Percentiles rank a stretch among this genome's conserved stretches.
phyloP scores from a whole-genome alignment of 495 filamentous ascomycete genomes.

The Entonaema liquescens region DNA sequence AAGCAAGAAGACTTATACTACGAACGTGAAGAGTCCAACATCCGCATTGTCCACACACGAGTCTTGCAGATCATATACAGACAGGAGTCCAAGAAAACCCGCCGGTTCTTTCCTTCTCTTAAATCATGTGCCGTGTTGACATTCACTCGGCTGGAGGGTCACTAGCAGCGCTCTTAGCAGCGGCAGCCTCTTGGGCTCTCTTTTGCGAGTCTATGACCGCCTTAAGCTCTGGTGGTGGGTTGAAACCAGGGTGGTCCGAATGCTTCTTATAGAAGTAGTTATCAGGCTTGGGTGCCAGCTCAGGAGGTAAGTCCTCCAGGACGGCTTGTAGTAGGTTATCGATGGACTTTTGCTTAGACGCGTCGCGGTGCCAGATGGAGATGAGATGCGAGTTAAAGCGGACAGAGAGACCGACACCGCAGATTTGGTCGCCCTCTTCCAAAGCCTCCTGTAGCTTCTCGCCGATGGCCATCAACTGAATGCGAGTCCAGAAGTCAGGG shows the following conservation, averaged over 20 bases:
- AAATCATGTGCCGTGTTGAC: neutral
- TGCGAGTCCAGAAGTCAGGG: conserved; percentile 79
- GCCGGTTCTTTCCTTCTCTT: neutral
- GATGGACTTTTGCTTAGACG: conserved; percentile 74
- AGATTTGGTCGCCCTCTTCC: conserved; percentile 81
- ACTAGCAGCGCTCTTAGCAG: conserved; percentile 37
- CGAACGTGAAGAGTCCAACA: neutral
- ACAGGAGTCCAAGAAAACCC: neutral
- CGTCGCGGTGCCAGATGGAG: conserved; percentile 87
- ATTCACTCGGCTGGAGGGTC: conserved; percentile 27
- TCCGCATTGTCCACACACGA: conserved; percentile 4
- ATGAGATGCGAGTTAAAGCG: conserved; percentile 82
- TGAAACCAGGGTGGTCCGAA: conserved; percentile 65
- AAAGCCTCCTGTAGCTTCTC: conserved; percentile 82
- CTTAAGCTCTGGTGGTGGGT: conserved; percentile 60
- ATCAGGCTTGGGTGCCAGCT: conserved; percentile 71
- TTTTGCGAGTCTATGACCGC: conserved; percentile 59
- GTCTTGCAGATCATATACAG: neutral
- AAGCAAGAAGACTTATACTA: neutral
- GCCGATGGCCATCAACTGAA: conserved; percentile 83
- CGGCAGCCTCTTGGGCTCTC: conserved; percentile 51
- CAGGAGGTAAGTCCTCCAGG: conserved; percentile 70
- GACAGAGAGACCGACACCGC: conserved; percentile 75
- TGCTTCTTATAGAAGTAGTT: conserved; percentile 75
- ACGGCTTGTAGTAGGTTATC: conserved; percentile 73